Base-by-base conservation (phyloP, 164 flowering plant genomes). In the Tetracentron sinense region DNA sequence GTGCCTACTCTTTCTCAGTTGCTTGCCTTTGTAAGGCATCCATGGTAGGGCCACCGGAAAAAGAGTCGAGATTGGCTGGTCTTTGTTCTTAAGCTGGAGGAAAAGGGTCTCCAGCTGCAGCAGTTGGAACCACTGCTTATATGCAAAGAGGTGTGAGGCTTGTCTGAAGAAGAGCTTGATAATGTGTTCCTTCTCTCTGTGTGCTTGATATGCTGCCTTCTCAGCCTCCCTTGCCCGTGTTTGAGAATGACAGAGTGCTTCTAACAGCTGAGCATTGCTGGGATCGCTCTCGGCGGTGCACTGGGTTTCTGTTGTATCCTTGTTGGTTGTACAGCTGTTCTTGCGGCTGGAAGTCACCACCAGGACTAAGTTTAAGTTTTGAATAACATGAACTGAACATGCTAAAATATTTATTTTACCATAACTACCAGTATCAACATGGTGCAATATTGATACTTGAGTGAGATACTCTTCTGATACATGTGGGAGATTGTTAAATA, bases 201-300 rank as follows among this genome's bases (percentile, higher is more conserved):
- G 66, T 14, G 90, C 91, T 67, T 77, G 77, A 67, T 83, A 74
- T 72, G 95, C 96, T 47, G 83, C 89, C 61, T 72, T 80, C 75
- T 94, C 98, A 6, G 98, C 98, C 71, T 90, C 89, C 75, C 99
- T 85, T 30, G 97, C 99, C 30, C 97, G 85, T 0, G 97, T 88
- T 73, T 91, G 99, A 21, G 97, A 94, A 60, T 89, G 93, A 20
- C 89, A 58, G 11, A 94, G 90, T 27, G 97, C 99, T 77, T 91
- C 90, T 67, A 91, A 49, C 4, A 94, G 75, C 77, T 85, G 74
- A 31, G 89, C 83, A 74, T 85, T 91, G 74, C 78, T 71, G 35
- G 77, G 76, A 56, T 82, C 85, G 27, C 61, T 53, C 47, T 61
- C 76, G 6, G 64, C 38, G 3, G 21, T 56, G 12, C 61, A 64